Evolutionary conservation across 345 rosid genomes (phyloP).

Genomic region (Bretschneidera sinensis): DNA sequence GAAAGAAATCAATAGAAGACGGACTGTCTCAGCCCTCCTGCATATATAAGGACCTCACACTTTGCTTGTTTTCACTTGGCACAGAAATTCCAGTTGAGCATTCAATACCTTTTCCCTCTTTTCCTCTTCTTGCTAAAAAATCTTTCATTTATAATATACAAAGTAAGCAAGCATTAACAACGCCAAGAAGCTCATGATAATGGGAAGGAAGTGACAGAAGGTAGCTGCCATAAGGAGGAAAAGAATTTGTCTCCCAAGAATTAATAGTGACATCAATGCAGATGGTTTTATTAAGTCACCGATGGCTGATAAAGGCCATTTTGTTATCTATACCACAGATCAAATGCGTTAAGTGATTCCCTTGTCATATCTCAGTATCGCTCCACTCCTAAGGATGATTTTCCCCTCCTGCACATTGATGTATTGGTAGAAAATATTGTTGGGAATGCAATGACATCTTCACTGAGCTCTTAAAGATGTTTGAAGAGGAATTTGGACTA

Average conservation of each 20-base stretch:
- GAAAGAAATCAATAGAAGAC: not conserved
- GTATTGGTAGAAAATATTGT: too few species aligned
- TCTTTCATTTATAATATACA: not conserved
- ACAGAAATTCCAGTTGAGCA: too few species aligned
- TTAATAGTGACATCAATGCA: not conserved
- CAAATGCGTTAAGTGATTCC: slow-evolving; percentile 21
- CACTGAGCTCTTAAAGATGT: slow-evolving; percentile 31
- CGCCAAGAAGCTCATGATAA: slow-evolving; percentile 17
- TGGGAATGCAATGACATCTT: slow-evolving; percentile 19
- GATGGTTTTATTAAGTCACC: not conserved
- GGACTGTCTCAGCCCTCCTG: not conserved
- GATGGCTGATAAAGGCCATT: slow-evolving; percentile 19
- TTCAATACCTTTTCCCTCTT: not conserved
- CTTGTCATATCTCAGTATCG: slow-evolving; percentile 17
- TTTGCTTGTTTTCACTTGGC: too few species aligned
- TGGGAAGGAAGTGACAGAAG: slow-evolving; percentile 26
- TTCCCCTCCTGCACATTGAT: too few species aligned
- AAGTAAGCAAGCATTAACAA: not conserved
- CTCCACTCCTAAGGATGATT: too few species aligned
- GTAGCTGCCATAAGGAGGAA: slow-evolving; percentile 16
- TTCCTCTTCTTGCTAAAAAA: not conserved
- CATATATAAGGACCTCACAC: not conserved
- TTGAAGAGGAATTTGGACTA: slow-evolving; percentile 38
- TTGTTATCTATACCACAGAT: slow-evolving; percentile 31
- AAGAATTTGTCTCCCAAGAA: slow-evolving; percentile 7